Evolutionary conservation across 169 alveolate species (phyloP).

Genomic region (Plasmodium knowlesi): DNA sequence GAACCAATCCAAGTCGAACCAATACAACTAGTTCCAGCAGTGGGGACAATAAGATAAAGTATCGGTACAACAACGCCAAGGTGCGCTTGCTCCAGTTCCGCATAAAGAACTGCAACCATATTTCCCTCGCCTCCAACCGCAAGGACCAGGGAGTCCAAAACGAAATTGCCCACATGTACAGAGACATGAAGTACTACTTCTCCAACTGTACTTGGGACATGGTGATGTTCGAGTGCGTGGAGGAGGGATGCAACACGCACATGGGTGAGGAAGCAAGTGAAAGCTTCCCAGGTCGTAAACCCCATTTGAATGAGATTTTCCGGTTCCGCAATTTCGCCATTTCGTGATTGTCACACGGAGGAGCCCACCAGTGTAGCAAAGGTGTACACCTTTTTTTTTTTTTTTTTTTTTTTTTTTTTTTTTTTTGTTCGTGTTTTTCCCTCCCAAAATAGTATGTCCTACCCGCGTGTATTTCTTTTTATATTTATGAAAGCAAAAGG

Average conservation of each 20-base stretch:
- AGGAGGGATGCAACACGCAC: neutral
- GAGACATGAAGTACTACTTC: conserved; percentile 45
- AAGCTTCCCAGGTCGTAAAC: neutral
- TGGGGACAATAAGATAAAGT: conserved; percentile 12
- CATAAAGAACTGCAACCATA: conserved; percentile 59
- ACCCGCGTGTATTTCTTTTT: neutral
- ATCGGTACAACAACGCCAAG: conserved; percentile 25
- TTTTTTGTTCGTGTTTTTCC: neutral
- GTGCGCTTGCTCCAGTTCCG: conserved; percentile 45
- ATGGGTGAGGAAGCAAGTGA: neutral
- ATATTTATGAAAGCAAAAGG: neutral
- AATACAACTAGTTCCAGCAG: too few relatives aligned
- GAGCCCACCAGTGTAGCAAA: neutral
- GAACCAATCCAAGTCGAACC: too few relatives aligned
- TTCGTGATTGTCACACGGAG: neutral
- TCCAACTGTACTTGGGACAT: conserved; percentile 63
- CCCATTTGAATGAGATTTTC: conserved; percentile 61
- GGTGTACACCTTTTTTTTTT: neutral
- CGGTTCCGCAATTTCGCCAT: conserved; percentile 51
- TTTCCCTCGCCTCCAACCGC: conserved; percentile 62
- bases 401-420: neutral
- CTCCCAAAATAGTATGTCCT: neutral
- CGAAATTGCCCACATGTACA: conserved; percentile 61
- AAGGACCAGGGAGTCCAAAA: conserved; percentile 30
- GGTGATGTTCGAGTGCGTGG: conserved; percentile 58